phyloP scores from a whole-genome alignment of 2,329 filamentous ascomycete genomes.

The Fusarium napiforme region DNA sequence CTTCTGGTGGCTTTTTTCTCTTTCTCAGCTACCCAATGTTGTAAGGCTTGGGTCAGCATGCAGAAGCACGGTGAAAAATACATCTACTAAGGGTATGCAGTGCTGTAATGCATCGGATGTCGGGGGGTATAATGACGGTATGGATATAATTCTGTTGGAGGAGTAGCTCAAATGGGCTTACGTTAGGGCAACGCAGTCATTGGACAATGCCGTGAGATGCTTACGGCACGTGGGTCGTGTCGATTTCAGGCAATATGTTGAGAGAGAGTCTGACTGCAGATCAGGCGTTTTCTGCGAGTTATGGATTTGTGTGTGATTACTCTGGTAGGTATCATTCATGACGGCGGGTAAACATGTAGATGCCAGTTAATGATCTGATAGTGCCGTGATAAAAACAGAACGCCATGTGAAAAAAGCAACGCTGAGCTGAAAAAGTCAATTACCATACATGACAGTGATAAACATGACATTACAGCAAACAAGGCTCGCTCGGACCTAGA shows the following conservation, averaged over 20 bases:
- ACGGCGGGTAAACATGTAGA: neutral
- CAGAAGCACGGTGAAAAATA: slow-evolving; percentile 3
- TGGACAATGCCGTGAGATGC: neutral
- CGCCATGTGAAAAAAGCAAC: neutral
- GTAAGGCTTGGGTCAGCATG: slow-evolving; percentile 20
- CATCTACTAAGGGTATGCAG: neutral
- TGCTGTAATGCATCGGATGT: slow-evolving; percentile 13
- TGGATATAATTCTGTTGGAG: neutral
- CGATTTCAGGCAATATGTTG: slow-evolving; percentile 12
- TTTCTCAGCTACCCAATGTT: neutral
- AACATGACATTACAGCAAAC: neutral
- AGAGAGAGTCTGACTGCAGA: slow-evolving; percentile 15
- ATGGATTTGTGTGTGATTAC: neutral
- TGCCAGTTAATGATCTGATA: slow-evolving; percentile 5
- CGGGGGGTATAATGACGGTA: slow-evolving; percentile 22
- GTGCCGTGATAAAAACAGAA: neutral
- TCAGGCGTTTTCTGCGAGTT: neutral
- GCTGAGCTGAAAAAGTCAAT: neutral
- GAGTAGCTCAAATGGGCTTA: neutral
- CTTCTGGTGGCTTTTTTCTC: neutral
- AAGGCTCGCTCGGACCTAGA: neutral
- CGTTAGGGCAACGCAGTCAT: neutral
- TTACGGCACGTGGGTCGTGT: slow-evolving; percentile 12
- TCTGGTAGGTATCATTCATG: neutral
- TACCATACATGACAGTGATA: neutral